Evolutionary conservation across 2,329 filamentous ascomycete species (phyloP).

Genomic region (Neonectria sp.): DNA sequence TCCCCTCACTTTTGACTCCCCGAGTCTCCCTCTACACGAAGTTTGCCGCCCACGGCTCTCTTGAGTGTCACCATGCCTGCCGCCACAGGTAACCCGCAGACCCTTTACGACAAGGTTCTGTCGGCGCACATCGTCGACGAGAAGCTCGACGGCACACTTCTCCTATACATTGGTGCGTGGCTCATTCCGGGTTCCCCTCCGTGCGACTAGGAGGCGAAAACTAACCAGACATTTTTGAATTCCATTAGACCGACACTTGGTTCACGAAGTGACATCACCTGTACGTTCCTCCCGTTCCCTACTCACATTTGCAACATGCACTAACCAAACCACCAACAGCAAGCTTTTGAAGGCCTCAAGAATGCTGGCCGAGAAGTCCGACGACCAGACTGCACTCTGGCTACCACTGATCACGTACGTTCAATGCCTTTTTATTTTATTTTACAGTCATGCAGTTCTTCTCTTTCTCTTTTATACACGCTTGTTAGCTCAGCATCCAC

Average conservation of each 20-base stretch:
- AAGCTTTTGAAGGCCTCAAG: slow-evolving; percentile 96
- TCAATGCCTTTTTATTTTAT: background rate
- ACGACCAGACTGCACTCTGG: slow-evolving; percentile 95
- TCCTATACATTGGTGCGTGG: slow-evolving; percentile 90
- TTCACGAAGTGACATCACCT: slow-evolving; percentile 98
- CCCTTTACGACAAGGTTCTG: slow-evolving; percentile 98
- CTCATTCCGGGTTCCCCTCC: background rate
- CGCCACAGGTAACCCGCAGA: slow-evolving; percentile 80
- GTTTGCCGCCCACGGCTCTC: slow-evolving; percentile 12
- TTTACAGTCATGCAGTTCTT: background rate
- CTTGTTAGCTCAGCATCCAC: slow-evolving; percentile 19
- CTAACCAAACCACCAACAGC: slow-evolving; percentile 64
- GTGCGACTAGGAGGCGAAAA: background rate
- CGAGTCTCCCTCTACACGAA: slow-evolving; percentile 2
- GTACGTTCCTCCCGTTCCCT: slow-evolving; percentile 64
- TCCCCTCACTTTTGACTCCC: slow-evolving; percentile 13
- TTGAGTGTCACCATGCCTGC: slow-evolving; percentile 77
- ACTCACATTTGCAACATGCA: slow-evolving; percentile 22
- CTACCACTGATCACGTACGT: slow-evolving; percentile 95
- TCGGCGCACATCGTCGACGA: slow-evolving; percentile 95
- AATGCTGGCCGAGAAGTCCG: slow-evolving; percentile 91
- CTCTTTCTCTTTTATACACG: slow-evolving; percentile 4
- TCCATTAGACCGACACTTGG: slow-evolving; percentile 85
- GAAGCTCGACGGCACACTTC: slow-evolving; percentile 91
- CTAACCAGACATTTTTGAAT: slow-evolving; percentile 30